Evolutionary conservation across 164 flowering plant genomes (phyloP).

Genomic region (Magnolia changhungtana): DNA sequence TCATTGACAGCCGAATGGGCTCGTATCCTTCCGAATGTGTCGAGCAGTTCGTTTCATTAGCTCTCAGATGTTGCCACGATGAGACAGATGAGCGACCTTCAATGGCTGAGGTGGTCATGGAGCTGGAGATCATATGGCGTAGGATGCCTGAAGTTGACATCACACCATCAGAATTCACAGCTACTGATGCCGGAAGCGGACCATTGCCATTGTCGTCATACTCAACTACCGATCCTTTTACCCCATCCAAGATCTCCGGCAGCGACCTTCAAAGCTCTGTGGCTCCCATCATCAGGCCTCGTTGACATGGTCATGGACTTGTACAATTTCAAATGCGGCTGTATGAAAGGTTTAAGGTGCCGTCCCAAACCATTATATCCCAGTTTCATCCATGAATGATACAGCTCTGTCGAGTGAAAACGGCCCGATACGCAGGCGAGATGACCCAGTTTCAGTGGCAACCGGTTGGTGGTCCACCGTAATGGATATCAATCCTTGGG

Average conservation of each 20-base stretch:
- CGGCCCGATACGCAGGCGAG: too few species aligned
- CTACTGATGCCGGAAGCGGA: conserved; percentile 10
- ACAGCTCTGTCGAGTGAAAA: too few species aligned
- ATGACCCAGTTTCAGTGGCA: too few species aligned
- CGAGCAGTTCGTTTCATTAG: conserved; percentile 44
- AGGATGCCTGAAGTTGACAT: conserved; percentile 37
- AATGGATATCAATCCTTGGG: too few species aligned
- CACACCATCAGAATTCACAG: conserved; percentile 21
- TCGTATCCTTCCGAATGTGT: conserved; percentile 52
- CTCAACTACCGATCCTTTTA: conserved; percentile 19
- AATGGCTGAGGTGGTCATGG: conserved; percentile 58
- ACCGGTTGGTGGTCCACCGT: too few species aligned
- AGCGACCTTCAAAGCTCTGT: conserved; percentile 72
- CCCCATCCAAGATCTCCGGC: conserved; percentile 55
- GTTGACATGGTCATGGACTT: conserved; percentile 29
- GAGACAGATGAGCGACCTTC: conserved; percentile 51
- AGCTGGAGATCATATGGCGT: conserved; percentile 46
- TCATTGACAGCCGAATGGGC: conserved; percentile 58
- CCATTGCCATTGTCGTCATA: conserved; percentile 16
- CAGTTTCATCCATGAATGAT: too few species aligned
- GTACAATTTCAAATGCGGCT: too few species aligned
- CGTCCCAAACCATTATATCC: too few species aligned
- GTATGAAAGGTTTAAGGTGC: too few species aligned
- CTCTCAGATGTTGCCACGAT: conserved; percentile 50
- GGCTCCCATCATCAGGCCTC: conserved; percentile 49